Evolutionary conservation across 768 basidiomycete species (phyloP).

Genomic region (Lactarius akahatsu): DNA sequence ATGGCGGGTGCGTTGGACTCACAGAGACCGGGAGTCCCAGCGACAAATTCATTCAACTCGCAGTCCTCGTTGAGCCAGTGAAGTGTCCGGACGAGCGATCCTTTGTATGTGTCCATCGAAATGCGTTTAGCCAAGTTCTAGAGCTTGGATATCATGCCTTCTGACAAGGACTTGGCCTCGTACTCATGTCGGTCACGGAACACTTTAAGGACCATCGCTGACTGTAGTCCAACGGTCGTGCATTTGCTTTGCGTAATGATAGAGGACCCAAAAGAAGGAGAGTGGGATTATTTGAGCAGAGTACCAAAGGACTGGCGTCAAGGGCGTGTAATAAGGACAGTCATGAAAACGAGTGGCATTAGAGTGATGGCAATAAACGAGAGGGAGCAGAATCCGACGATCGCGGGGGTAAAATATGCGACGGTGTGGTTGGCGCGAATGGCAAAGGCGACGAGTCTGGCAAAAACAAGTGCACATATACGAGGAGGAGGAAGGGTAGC

Average conservation of each 20-base stretch:
- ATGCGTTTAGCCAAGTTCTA: neutral
- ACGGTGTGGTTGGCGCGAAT: conserved; percentile 1
- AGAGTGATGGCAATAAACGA: neutral
- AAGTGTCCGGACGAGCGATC: neutral
- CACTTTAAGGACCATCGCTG: no score
- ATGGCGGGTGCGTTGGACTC: neutral
- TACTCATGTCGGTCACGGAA: neutral
- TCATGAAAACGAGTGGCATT: conserved; percentile 15
- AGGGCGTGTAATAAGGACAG: conserved; percentile 15
- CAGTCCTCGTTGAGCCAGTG: neutral
- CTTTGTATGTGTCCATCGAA: neutral
- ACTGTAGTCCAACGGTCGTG: neutral
- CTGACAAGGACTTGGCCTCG: neutral
- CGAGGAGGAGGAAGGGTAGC: neutral
- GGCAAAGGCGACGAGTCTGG: conserved; percentile 12
- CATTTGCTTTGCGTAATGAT: neutral
- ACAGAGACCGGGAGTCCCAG: neutral
- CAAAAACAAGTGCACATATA: conserved; percentile 11
- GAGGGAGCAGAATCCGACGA: neutral
- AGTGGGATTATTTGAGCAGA: neutral
- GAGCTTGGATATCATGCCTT: neutral
- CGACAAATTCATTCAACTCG: neutral
- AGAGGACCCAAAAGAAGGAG: neutral
- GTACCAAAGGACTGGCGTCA: neutral
- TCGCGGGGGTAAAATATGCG: neutral